Evolutionary conservation across 805 yeast genomes (phyloP).

Genomic region (Candida boleticola): DNA sequence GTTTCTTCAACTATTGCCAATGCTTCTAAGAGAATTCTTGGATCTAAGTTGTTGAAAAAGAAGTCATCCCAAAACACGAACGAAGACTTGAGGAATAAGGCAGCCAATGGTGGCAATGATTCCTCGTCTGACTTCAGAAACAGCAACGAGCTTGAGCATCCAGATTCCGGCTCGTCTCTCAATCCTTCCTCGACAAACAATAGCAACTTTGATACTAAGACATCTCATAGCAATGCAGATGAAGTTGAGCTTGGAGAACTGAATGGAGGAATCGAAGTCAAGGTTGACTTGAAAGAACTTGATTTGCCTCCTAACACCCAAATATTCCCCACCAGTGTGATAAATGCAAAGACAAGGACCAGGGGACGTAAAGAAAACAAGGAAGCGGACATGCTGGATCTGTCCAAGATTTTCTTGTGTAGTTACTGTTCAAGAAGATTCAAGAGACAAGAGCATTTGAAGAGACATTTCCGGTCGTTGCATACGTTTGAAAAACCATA

Average conservation of each 20-base stretch:
- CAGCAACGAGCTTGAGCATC: slow-evolving; percentile 8
- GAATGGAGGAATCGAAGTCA: slow-evolving; percentile 32
- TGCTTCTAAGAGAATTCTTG: slow-evolving; percentile 40
- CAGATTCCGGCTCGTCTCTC: not conserved
- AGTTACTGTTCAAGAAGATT: slow-evolving; percentile 62
- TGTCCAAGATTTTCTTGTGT: slow-evolving; percentile 59
- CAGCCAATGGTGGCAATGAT: not conserved
- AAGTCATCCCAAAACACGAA: too few relatives aligned
- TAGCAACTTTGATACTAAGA: not conserved
- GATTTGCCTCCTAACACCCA: slow-evolving; percentile 41
- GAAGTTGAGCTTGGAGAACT: not conserved
- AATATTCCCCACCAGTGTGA: slow-evolving; percentile 31
- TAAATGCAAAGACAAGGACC: slow-evolving; percentile 36
- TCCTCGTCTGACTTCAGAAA: not conserved
- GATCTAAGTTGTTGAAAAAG: slow-evolving; percentile 34
- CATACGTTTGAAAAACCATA: slow-evolving; percentile 74
- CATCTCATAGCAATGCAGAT: too few relatives aligned
- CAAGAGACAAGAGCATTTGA: slow-evolving; percentile 74
- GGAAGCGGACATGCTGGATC: slow-evolving; percentile 50
- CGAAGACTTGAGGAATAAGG: too few relatives aligned
- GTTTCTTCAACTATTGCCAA: slow-evolving; percentile 21
- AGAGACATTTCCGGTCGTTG: slow-evolving; percentile 69
- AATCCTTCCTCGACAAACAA: not conserved
- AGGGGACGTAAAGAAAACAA: slow-evolving; percentile 67
- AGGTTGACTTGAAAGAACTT: slow-evolving; percentile 36